Percentiles rank a stretch among this genome's conserved stretches.
phyloP scores from a whole-genome alignment of 352 stramenopile genomes.

The Hyaloperonospora brassicae region DNA sequence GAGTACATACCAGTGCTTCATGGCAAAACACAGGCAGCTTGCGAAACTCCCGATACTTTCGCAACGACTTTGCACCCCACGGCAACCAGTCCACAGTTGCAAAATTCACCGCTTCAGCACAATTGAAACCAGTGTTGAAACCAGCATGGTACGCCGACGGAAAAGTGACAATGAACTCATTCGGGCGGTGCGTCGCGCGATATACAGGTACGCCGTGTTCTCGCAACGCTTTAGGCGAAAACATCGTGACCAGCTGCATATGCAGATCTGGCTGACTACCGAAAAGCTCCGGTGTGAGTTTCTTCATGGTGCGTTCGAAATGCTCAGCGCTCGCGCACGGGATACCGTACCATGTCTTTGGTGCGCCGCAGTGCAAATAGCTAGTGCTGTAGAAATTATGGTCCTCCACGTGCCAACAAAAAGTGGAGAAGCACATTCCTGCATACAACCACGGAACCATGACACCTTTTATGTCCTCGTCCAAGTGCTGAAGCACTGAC shows the following conservation, averaged over 20 bases:
- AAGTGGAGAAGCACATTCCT: slow-evolving; percentile 97
- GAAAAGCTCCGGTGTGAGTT: slow-evolving; percentile 92
- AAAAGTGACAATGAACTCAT: slow-evolving; percentile 99
- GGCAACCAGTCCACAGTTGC: slow-evolving; percentile 84
- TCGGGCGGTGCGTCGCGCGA: slow-evolving; percentile 90
- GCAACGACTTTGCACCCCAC: slow-evolving; percentile 63
- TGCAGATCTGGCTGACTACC: slow-evolving; percentile 93
- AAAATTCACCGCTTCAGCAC: slow-evolving; percentile 88
- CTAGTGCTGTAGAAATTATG: slow-evolving; percentile 99
- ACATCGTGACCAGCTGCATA: slow-evolving; percentile 87
- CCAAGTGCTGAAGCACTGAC: slow-evolving; percentile 92
- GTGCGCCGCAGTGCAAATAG: slow-evolving; percentile 94
- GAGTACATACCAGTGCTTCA: slow-evolving; percentile 70
- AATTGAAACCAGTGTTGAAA: slow-evolving; percentile 96
- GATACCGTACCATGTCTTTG: slow-evolving; percentile 98
- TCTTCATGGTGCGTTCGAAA: slow-evolving; percentile 86
- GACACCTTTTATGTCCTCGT: slow-evolving; percentile 96
- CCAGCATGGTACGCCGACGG: slow-evolving; percentile 96
- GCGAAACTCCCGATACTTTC: slow-evolving; percentile 64
- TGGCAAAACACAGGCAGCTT: slow-evolving; percentile 85
- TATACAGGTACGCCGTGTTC: slow-evolving; percentile 91
- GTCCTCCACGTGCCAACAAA: slow-evolving; percentile 99
- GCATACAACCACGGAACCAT: slow-evolving; percentile 99
- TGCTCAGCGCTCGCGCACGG: slow-evolving; percentile 86
- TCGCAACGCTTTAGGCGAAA: slow-evolving; percentile 55